phyloP scores from a whole-genome alignment of 176 grass and related monocot species.

The Puccinellia tenuiflora region DNA sequence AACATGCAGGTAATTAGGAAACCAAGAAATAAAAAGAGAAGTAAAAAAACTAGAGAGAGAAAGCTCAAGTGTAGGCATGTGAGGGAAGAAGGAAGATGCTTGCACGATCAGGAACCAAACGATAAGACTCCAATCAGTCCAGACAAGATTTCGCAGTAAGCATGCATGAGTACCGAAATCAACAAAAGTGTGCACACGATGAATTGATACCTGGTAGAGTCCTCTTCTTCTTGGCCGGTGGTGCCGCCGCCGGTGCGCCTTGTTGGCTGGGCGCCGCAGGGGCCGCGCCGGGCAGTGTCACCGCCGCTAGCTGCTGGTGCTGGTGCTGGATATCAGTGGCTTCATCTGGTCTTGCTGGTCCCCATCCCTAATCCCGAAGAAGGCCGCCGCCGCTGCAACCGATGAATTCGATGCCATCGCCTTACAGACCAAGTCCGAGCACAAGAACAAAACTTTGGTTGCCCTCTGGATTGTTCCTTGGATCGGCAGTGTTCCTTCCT shows the following conservation, averaged over 20 bases:
- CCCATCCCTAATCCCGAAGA: slow-evolving; percentile 86
- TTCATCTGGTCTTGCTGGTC: slow-evolving; percentile 84
- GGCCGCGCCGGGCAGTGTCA: slow-evolving; percentile 21
- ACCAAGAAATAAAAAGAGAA: background rate
- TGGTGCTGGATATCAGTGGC: slow-evolving; percentile 56
- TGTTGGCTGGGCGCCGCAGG: slow-evolving; percentile 14
- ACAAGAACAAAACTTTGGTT: background rate
- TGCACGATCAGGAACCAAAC: slow-evolving; percentile 31
- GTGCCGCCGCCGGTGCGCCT: slow-evolving; percentile 11
- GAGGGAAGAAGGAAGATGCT: slow-evolving; percentile 50
- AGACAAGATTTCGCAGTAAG: slow-evolving; percentile 33
- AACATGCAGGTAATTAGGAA: slow-evolving; percentile 12
- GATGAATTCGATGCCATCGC: slow-evolving; percentile 89
- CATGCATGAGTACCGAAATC: background rate
- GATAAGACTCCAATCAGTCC: slow-evolving; percentile 44
- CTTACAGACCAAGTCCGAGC: slow-evolving; percentile 3
- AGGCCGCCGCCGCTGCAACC: slow-evolving; percentile 43
- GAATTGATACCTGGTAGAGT: slow-evolving; percentile 70
- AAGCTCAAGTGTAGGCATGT: slow-evolving; percentile 22
- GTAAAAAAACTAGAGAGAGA: background rate
- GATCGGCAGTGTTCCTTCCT: slow-evolving; percentile 18
- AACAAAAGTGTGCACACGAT: slow-evolving; percentile 31
- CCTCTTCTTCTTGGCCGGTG: slow-evolving; percentile 89
- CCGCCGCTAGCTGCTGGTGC: slow-evolving; percentile 46
- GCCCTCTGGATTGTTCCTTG: slow-evolving; percentile 5